Evolutionary conservation across 176 grass and related monocot species (phyloP).

Genomic region (maize (Zea mays)): Zm-B73-REFERENCE-NAM-5.0 NC_050096.1:297612001-297612500

Average conservation of each 20-base stretch:
- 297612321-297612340: slow-evolving; percentile 96
- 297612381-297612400: background rate
- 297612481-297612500: background rate
- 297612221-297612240: slow-evolving; percentile 80
- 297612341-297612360: slow-evolving; percentile 24
- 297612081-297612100: slow-evolving; percentile 88
- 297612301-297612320: slow-evolving; percentile 93
- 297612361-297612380: background rate
- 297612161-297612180: slow-evolving; percentile 88
- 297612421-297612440: background rate
- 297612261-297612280: slow-evolving; percentile 88
- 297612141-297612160: slow-evolving; percentile 94
- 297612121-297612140: slow-evolving; percentile 94
- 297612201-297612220: slow-evolving; percentile 94
- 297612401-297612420: slow-evolving; percentile 4
- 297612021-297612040: slow-evolving; percentile 81
- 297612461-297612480: slow-evolving; percentile 19
- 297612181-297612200: slow-evolving; percentile 87
- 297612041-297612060: slow-evolving; percentile 76
- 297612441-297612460: background rate
- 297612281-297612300: slow-evolving; percentile 94
- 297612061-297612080: slow-evolving; percentile 89
- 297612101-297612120: slow-evolving; percentile 77
- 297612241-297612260: slow-evolving; percentile 90
- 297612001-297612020: slow-evolving; percentile 83